These are phyloP conservation scores for Suillus hirtellus DNA, from an alignment of 768 basidiomycete genomes.

Conservation along the genomic window DNA sequence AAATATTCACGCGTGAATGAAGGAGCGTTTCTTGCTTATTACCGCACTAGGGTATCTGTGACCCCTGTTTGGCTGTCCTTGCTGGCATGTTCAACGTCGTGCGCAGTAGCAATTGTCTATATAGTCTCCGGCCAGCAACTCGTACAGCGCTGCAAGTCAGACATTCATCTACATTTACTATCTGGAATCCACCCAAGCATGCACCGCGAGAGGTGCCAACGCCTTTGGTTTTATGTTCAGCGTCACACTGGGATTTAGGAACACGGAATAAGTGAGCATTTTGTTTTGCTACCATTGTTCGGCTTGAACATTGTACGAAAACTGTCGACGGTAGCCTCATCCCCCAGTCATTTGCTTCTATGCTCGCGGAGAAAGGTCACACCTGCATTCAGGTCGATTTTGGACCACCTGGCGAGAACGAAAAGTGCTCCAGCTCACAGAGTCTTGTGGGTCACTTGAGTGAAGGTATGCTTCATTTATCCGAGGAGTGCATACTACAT, in stretches of 20 bases:
- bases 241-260: constrained; percentile 43
- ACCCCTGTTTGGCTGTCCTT: neutral
- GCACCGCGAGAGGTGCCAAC: constrained; percentile 52
- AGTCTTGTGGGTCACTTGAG: constrained; percentile 41
- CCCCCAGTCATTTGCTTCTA: constrained; percentile 34
- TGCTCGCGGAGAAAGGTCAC: constrained; percentile 50
- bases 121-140: neutral
- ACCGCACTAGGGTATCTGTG: neutral
- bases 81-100: neutral
- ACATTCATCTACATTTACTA: constrained; percentile 34
- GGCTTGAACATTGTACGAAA: neutral
- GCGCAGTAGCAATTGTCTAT: neutral
- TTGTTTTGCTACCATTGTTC: neutral
- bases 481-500: neutral
- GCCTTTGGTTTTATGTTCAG: constrained; percentile 54
- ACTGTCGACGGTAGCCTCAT: constrained; percentile 25
- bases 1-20: neutral
- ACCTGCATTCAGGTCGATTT: constrained; percentile 49
- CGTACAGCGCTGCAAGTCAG: neutral
- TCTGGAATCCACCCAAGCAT: constrained; percentile 39
- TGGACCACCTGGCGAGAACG: constrained; percentile 21
- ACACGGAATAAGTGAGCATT: constrained; percentile 39
- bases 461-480: constrained; percentile 12
- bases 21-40: neutral
- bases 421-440: constrained; percentile 11